A percentile compares a stretch with the other conserved stretches of the same genome.
phyloP scores from a whole-genome alignment of 2,329 filamentous ascomycete genomes.

The Neoascochyta sp. region DNA sequence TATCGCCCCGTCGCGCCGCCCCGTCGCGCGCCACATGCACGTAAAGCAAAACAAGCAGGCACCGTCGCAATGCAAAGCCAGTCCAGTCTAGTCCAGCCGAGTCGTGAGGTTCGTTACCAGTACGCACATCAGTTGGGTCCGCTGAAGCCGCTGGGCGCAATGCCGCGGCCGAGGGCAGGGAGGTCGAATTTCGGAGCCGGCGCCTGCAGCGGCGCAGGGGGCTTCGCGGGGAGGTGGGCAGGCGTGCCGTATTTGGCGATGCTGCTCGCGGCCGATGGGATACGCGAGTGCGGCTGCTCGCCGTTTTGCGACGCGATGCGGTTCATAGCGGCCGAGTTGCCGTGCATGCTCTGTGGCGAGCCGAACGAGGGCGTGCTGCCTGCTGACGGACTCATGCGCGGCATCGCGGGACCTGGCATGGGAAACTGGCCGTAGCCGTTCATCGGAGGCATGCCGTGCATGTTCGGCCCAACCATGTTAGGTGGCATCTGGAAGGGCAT shows the following conservation, averaged over 20 bases:
- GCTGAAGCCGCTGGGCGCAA: constrained; percentile 5
- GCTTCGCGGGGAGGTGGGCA: constrained; percentile 53
- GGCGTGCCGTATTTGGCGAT: constrained; percentile 57
- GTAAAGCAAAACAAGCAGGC: too few relatives aligned
- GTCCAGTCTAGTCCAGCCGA: neutral
- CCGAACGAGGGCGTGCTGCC: constrained; percentile 27
- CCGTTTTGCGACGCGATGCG: constrained; percentile 24
- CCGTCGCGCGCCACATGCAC: too few relatives aligned
- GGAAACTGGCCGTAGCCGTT: constrained; percentile 28
- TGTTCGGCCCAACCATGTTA: too few relatives aligned
- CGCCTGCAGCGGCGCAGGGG: constrained; percentile 40
- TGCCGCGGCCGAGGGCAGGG: constrained; percentile 5
- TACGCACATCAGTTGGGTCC: constrained; percentile 1
- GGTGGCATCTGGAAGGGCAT: constrained; percentile 32
- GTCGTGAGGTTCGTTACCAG: too few relatives aligned
- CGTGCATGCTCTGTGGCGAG: constrained; percentile 25
- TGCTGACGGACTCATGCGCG: constrained; percentile 26
- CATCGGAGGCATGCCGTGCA: constrained; percentile 31
- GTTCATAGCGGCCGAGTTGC: constrained; percentile 17
- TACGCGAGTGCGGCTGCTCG: constrained; percentile 17
- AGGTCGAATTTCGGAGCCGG: constrained; percentile 8
- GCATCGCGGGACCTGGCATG: constrained; percentile 25
- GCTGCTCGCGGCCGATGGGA: constrained; percentile 41
- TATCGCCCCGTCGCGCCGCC: too few relatives aligned
- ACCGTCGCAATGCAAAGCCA: constrained; percentile 5